These are phyloP conservation scores for Hsuehochloa calcarea DNA, from an alignment of 176 grass and related monocot genomes.

Conservation along the genomic window DNA sequence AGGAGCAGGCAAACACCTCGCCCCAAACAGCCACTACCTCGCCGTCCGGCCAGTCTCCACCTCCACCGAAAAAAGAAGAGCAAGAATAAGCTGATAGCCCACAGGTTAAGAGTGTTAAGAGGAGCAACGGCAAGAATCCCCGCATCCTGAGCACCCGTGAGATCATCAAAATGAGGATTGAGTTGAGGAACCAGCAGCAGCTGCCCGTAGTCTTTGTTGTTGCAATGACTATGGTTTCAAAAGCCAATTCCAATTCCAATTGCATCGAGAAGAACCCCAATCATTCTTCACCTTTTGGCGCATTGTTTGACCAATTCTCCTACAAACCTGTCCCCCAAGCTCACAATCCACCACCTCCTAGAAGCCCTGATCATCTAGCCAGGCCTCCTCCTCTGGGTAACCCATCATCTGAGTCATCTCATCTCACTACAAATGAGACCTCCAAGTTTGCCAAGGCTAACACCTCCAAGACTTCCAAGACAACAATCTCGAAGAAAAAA, in stretches of 20 bases:
- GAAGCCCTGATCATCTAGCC: not conserved
- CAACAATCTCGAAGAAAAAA: not conserved
- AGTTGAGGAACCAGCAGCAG: not conserved
- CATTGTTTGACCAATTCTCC: constrained; percentile 40
- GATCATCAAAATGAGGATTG: constrained; percentile 4
- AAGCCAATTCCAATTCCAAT: not conserved
- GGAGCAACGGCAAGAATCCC: not conserved
- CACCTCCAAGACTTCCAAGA: constrained; percentile 2
- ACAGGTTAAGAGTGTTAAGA: not conserved
- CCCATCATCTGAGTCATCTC: not conserved
- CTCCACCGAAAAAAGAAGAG: not conserved
- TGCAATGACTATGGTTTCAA: not conserved
- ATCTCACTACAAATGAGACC: not conserved
- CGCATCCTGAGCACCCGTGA: not conserved
- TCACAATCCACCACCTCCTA: not conserved
- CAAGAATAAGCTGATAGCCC: not conserved
- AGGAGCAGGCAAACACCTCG: no score
- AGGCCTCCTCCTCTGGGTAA: not conserved
- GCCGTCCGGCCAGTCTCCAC: not conserved
- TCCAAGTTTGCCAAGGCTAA: not conserved
- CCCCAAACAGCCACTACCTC: no score
- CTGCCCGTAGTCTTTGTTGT: not conserved
- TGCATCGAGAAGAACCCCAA: not conserved
- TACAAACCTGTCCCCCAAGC: not conserved
- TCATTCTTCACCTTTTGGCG: not conserved